Base-by-base conservation (phyloP, 306 rosid species). In the Castanea mollissima region DNA sequence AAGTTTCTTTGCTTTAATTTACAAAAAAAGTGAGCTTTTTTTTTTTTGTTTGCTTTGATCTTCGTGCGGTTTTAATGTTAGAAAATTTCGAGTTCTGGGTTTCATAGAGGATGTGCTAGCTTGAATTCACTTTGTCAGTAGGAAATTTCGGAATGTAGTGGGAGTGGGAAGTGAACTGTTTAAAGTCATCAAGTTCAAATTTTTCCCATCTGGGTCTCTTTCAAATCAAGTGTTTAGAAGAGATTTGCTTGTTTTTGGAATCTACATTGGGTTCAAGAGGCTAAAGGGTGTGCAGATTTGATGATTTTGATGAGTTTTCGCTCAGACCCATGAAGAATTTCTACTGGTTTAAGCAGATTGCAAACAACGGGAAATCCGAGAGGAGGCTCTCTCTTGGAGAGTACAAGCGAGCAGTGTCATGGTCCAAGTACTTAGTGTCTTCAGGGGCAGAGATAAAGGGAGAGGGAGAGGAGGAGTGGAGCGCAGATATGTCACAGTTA, bases 371-470 rank as follows among this genome's bases (percentile, higher is more conserved):
- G 38, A 88, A 79, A 78, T 65, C 80, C 12, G 88, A 80, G 80
- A 81, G 89, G 81, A 87, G 81, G 76, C 86, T 91, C 15, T 93
- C 98, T 0, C 89, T 96, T 13, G 94, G 94, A 4, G 98, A 96
- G 81, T 96, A 91, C 86, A 86, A 77, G 56, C 70, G 99, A 35
- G 99, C 99, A 7, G 97, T 88, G 74, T 96, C 99, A 31, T 96
- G 99, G 99, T 96, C 99, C 5, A 96, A 91, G 84, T 96, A 96
- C 71, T 34, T 91, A 84, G 97, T 96, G 2, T 93, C 99, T 0
- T 64, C 94, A 0, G 99, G 98, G 7, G 99, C 96, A 9, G 93
- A 88, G 52, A 96, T 93, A 2, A 96, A 96, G 58, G 97, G 92
- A 1, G 93, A 87, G n/a, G 97, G 91, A 15, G 98, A 91, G 79